Base-by-base conservation (phyloP, 768 basidiomycete species). In the Amanita pallidorosea region DNA sequence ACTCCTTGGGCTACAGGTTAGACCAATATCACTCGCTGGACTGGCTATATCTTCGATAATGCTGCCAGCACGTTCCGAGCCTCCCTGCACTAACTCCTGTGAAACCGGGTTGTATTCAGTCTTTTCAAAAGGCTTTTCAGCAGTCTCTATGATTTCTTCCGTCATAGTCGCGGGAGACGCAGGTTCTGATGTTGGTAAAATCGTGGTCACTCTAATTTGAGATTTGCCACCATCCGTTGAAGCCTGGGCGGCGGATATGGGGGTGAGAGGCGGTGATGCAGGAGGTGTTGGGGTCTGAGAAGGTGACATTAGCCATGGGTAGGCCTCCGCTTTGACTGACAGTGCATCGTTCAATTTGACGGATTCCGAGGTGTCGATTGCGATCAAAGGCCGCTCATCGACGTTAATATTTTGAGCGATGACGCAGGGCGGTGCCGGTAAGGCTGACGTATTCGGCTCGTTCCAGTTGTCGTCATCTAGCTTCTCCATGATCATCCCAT, bases 241-340 rank as follows among this genome's bases (percentile, higher is more conserved):
- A 53, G 40, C 40, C 36, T 47, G 25, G 12, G 44, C 7, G 9
- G 37, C 48, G 0, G 31, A 44, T 31, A 54, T 49, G 15, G 60
- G 42, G 11, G 17, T 27, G 17, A 45, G 57, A 7, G 66, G 70
- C 1, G 72, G 72, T 7, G 72, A 74, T 5, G 69, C 71, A 1
- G 72, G 72, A 1, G 72, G 72, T 3, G 72, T 74, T 7, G 71
- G 72, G 11, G 62, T 72, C 50, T 74, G 72, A 3, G 58, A 58
- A 29, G 53, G 54, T 11, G 45, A 55, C 6, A 29, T 36, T 4
- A 41, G 42, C 12, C 22, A 45, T 5, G 23, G 27, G 23, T 12
- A 18, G 13, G 17, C 13, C 29, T 29, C 36, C 22, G 22, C 22
- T 36, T 34, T 43, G 13, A 13, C 9, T 29, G 23, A 13, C 7